Conservation (phyloP, 2,329 filamentous ascomycete genomes). For the Monilinia fructicola region DNA sequence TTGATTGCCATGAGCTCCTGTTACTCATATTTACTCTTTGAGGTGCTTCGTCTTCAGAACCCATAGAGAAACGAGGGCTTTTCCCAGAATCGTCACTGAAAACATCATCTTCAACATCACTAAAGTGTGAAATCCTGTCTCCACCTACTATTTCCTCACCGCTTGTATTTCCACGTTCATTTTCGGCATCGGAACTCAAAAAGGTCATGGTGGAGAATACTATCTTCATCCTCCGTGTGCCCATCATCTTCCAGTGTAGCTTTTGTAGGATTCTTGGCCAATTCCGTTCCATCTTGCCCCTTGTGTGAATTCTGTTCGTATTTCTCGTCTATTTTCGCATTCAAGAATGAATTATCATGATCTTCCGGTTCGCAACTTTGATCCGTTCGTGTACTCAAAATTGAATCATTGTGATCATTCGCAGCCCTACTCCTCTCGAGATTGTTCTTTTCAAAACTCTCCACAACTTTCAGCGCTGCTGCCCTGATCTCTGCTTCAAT, state of each 20-base stretch:
- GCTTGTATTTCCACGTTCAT: conserved; percentile 1
- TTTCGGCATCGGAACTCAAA: conserved; percentile 17
- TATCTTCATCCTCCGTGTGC: conserved; percentile 24
- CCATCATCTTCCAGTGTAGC: conserved; percentile 28
- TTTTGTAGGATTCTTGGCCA: conserved; percentile 29
- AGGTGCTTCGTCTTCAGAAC: conserved; percentile 35
- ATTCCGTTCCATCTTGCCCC: conserved; percentile 30
- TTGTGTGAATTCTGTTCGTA: conserved; percentile 33
- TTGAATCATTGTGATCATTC: conserved; percentile 38
- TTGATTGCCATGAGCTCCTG: conserved; percentile 17
- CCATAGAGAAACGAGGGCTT: conserved; percentile 34
- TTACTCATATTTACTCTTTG: conserved; percentile 1
- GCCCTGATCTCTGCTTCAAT: conserved; percentile 56
- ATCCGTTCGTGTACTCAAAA: conserved; percentile 41
- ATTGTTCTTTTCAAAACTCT: conserved; percentile 47
- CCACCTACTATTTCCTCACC: conserved; percentile 27
- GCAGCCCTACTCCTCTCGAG: conserved; percentile 21
- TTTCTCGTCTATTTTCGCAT: conserved; percentile 35
- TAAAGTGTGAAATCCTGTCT: conserved; percentile 39
- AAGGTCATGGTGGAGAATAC: conserved; percentile 19
- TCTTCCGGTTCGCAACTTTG: conserved; percentile 35
- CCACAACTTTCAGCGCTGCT: conserved; percentile 53
- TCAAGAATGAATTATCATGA: conserved; percentile 21
- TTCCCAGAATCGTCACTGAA: conserved; percentile 37
- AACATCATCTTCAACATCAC: conserved; percentile 41